Base-by-base conservation (phyloP, 1,284 basidiomycete species). In the Leccinum solheimii region DNA sequence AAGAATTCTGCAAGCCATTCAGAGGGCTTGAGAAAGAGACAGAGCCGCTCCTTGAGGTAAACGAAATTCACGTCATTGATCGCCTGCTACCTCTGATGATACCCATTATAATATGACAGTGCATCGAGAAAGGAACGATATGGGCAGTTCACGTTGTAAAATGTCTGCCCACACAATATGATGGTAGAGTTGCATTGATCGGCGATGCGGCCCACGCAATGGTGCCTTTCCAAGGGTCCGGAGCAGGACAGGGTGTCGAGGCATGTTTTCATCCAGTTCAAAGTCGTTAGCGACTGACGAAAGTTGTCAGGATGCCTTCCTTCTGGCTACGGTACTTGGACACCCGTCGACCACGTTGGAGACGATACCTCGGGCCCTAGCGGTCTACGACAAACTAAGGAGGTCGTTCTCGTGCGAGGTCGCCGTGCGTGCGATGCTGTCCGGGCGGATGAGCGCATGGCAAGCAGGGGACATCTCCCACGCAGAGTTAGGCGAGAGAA, bases 191-290 rank as follows among this genome's bases (percentile, higher is more conserved):
- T 7, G 81, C 74, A 0, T 72, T 86, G 9, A 50, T 86, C 3
- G 84, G 84, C 2, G 84, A 86, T 67, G 82, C 84, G 78, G 84
- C 85, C 21, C 84, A 86, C 57, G 83, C 79, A 1, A 83, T 83
- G 81, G 72, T 78, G 62, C 83, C 85, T 0, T 82, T 81, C 73
- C 81, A 83, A 58, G 84, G 84, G 2, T 72, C 82, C 0, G 84
- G 85, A 13, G 83, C 83, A 0, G 83, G 83, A 2, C 82, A 85
- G 66, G 78, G 83, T 7, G 78, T 86, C 36, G 85, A 86, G 74
- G 84, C 81, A 67, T 55, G 58, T 40, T 21, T 45, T 5, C 21
- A 14, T 36, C 19, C 13, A 1, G 13, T 36, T 23, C n/a, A 2
- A 27, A 10, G 34, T 19, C 14, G 14, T 13, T 13, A 13, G 23